Percentiles rank a stretch among this genome's conserved stretches.
phyloP scores from a whole-genome alignment of 495 filamentous ascomycete species.

The Aspergillus sclerotioniger region DNA sequence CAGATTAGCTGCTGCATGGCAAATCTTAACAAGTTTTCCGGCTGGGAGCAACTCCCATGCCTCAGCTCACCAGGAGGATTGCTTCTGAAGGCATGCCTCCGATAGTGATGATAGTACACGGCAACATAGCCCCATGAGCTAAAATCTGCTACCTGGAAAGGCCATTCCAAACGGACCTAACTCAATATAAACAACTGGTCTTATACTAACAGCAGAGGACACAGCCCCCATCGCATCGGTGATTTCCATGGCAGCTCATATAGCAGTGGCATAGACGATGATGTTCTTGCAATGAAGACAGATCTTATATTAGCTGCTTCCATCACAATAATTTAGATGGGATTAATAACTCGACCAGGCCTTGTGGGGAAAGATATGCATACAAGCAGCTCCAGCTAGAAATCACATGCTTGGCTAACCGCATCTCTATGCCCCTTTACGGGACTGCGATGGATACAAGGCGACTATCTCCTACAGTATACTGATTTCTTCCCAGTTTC shows the following conservation, averaged over 20 bases:
- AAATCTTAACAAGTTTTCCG: slow-evolving; percentile 18
- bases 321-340: too few species aligned
- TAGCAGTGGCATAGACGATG: not conserved
- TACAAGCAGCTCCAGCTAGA: too few species aligned
- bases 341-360: too few species aligned
- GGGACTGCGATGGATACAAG: too few species aligned
- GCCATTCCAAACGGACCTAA: slow-evolving; percentile 9
- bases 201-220: not conserved
- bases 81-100: too few species aligned
- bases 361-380: too few species aligned
- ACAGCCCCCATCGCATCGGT: not conserved
- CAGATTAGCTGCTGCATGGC: slow-evolving; percentile 34
- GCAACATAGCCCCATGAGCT: not conserved
- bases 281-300: not conserved
- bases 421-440: too few species aligned
- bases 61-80: not conserved
- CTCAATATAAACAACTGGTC: not conserved
- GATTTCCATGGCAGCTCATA: not conserved
- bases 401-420: too few species aligned
- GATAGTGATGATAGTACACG: not conserved
- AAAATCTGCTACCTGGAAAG: not conserved
- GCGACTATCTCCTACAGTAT: too few species aligned
- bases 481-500: too few species aligned
- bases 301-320: not conserved
- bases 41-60: not conserved